Percentiles rank a stretch among this genome's conserved stretches.
phyloP scores from a whole-genome alignment of 306 rosid genomes.

The Trifolium pratense region DNA sequence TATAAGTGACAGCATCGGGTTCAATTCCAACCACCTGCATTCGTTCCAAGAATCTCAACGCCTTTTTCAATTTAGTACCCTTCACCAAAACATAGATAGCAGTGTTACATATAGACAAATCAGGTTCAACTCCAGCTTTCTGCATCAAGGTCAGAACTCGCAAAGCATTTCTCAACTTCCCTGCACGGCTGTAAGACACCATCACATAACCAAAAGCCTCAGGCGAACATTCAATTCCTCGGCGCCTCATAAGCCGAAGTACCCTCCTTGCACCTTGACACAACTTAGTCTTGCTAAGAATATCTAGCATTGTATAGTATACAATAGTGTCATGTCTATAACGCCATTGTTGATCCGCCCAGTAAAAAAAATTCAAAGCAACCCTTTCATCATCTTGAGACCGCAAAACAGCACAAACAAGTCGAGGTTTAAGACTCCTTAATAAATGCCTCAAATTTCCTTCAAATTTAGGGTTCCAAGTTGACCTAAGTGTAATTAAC shows the following conservation, averaged over 20 bases:
- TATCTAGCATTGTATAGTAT: constrained; percentile 70
- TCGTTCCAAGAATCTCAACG: constrained; percentile 60
- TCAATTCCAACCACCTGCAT: constrained; percentile 70
- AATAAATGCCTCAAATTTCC: constrained; percentile 65
- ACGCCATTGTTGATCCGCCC: constrained; percentile 94
- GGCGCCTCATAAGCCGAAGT: constrained; percentile 73
- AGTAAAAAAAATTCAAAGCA: constrained; percentile 78
- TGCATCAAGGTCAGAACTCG: constrained; percentile 84
- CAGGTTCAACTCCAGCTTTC: constrained; percentile 78
- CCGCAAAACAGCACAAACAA: constrained; percentile 79
- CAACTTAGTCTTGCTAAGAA: constrained; percentile 82
- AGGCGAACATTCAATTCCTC: constrained; percentile 56
- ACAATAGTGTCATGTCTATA: constrained; percentile 63
- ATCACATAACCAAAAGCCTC: constrained; percentile 80
- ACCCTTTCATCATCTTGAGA: constrained; percentile 75
- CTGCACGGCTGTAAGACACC: constrained; percentile 83
- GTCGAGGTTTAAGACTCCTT: constrained; percentile 78
- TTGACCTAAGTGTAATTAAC: constrained; percentile 65
- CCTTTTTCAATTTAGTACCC: constrained; percentile 66
- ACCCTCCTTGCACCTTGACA: constrained; percentile 84
- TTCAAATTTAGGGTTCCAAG: constrained; percentile 77
- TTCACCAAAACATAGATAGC: constrained; percentile 76
- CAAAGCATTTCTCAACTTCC: constrained; percentile 73
- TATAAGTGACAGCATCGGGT: constrained; percentile 73
- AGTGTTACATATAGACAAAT: constrained; percentile 76